phyloP scores from a whole-genome alignment of 2,329 filamentous ascomycete species.

The Phaeoacremonium minimum region DNA sequence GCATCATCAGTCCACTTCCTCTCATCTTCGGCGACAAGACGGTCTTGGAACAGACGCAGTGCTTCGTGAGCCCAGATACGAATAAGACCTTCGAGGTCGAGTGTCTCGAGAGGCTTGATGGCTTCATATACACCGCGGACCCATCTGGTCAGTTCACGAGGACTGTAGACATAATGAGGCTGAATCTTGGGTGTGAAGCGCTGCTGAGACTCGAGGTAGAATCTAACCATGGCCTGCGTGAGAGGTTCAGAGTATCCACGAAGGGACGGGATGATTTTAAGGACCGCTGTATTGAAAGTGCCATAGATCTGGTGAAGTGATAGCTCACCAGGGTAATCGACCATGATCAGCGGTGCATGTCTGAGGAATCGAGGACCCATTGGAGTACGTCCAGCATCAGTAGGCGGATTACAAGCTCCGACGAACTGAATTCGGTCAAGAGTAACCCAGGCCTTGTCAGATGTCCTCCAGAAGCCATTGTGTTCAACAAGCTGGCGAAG shows the following conservation, averaged over 20 bases:
- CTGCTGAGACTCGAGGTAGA: conserved; percentile 92
- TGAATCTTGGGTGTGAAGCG: conserved; percentile 95
- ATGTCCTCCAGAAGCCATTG: conserved; percentile 97
- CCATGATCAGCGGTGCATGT: conserved; percentile 98
- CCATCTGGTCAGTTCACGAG: conserved; percentile 96
- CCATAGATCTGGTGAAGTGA: conserved; percentile 97
- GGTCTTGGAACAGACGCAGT: conserved; percentile 92
- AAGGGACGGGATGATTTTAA: conserved; percentile 95
- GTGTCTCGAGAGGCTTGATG: conserved; percentile 82
- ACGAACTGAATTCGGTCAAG: conserved; percentile 98
- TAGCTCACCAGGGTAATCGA: conserved; percentile 94
- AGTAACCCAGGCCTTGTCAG: conserved; percentile 96
- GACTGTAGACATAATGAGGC: conserved; percentile 98
- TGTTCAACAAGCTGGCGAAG: conserved; percentile 95
- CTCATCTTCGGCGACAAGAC: conserved; percentile 91
- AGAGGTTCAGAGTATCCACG: conserved; percentile 91
- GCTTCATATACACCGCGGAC: conserved; percentile 96
- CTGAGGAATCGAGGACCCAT: conserved; percentile 91
- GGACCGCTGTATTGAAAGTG: conserved; percentile 91
- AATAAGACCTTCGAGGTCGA: conserved; percentile 86
- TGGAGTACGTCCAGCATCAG: conserved; percentile 92
- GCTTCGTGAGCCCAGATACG: conserved; percentile 99
- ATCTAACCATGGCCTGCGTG: conserved; percentile 94
- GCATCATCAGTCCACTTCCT: conserved; percentile 91
- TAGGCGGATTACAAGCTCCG: conserved; percentile 96